These are phyloP conservation scores for Cyclaneusma minus DNA, from an alignment of 2,329 filamentous ascomycete species.

Conservation along the genomic window DNA sequence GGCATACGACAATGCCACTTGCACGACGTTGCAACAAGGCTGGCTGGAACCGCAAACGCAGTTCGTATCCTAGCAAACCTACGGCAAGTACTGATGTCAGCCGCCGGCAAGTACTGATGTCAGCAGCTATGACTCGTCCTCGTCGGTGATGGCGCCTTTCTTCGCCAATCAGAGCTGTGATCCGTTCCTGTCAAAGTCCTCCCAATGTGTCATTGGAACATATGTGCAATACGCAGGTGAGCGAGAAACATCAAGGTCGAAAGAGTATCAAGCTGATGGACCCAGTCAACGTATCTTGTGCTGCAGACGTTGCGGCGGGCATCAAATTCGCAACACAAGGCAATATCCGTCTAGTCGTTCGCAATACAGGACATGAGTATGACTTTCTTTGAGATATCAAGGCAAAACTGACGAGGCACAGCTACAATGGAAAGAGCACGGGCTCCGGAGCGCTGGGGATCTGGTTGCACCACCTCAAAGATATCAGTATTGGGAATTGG, in stretches of 20 bases:
- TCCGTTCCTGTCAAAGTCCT: constrained; percentile 1
- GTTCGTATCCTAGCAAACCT: too few relatives aligned
- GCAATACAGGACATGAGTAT: constrained; percentile 29
- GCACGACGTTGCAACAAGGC: constrained; percentile 5
- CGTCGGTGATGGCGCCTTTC: constrained; percentile 3
- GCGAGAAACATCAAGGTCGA: too few relatives aligned
- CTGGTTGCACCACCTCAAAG: constrained; percentile 34
- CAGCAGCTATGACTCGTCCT: too few relatives aligned
- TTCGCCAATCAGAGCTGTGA: constrained; percentile 4
- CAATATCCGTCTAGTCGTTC: constrained; percentile 21
- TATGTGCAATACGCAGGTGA: constrained; percentile 7
- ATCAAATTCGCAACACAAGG: constrained; percentile 21
- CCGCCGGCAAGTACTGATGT: too few relatives aligned
- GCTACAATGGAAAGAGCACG: constrained; percentile 24
- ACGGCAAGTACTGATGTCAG: too few relatives aligned
- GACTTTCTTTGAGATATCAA: constrained; percentile 19
- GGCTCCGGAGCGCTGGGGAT: constrained; percentile 23
- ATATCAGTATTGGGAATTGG: constrained; percentile 11
- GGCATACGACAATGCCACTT: constrained; percentile 9
- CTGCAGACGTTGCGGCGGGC: constrained; percentile 11
- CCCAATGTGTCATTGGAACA: constrained; percentile 8
- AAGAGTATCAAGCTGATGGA: too few relatives aligned
- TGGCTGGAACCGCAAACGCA: constrained; percentile 5
- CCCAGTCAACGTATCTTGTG: constrained; percentile 15
- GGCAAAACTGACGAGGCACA: constrained; percentile 23